Percentiles rank a stretch among this genome's conserved stretches.
phyloP scores from a whole-genome alignment of 257 asterid species.

The Ajuga chamaepitys region DNA sequence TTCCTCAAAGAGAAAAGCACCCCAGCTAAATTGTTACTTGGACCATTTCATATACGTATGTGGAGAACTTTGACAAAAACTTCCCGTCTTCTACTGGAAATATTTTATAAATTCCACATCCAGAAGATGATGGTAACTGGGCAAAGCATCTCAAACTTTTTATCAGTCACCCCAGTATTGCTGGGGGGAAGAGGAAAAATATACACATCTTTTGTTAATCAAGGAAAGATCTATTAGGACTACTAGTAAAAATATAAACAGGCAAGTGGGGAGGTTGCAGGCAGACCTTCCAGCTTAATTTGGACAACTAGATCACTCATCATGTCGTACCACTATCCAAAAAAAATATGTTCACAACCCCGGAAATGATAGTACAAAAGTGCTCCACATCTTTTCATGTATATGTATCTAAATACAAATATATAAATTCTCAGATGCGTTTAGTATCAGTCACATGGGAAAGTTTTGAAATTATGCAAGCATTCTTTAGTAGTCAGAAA shows the following conservation, averaged over 20 bases:
- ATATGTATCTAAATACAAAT: not conserved
- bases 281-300: not conserved
- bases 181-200: not conserved
- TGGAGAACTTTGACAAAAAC: not conserved
- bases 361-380: not conserved
- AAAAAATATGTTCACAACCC: not conserved
- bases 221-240: not conserved
- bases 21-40: not conserved
- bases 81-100: not conserved
- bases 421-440: not conserved
- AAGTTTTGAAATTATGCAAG: not conserved
- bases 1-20: not conserved
- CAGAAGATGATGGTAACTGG: not conserved
- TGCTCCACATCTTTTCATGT: not conserved
- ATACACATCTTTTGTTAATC: too few species aligned
- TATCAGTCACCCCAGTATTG: not conserved
- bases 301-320: not conserved
- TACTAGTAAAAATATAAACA: not conserved
- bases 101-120: not conserved
- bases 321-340: not conserved
- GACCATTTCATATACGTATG: not conserved
- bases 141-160: not conserved
- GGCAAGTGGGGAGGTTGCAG: not conserved
- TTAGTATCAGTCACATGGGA: not conserved
- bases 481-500: not conserved